Evolutionary conservation across 2,329 filamentous ascomycete species (phyloP).

Genomic region (Fusarium mundagurra): DNA sequence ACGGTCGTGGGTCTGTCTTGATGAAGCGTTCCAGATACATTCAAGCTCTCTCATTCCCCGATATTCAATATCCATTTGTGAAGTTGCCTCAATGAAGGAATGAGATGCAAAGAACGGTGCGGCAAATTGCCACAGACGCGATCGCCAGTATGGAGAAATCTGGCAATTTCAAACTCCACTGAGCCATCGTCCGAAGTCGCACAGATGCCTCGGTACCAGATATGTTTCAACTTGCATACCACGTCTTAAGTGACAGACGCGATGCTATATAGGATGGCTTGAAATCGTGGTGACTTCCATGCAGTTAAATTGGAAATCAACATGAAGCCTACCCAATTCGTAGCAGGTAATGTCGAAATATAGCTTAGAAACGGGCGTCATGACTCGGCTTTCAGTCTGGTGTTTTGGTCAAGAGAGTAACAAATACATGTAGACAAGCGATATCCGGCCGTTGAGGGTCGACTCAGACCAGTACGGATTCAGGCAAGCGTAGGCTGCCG

Average conservation of each 20-base stretch:
- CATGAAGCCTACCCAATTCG: not conserved
- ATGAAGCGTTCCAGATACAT: conserved; percentile 36
- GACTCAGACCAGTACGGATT: not conserved
- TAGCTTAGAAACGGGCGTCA: not conserved
- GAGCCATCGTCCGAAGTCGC: conserved; percentile 23
- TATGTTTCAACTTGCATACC: not conserved
- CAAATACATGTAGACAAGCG: not conserved
- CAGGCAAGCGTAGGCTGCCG: conserved; percentile 5
- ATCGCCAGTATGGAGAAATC: conserved; percentile 6
- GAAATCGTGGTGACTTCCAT: not conserved
- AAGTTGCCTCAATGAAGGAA: conserved; percentile 2
- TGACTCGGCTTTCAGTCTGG: conserved; percentile 13
- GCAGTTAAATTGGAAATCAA: not conserved
- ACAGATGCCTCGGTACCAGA: conserved; percentile 3
- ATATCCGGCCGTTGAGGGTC: conserved; percentile 10
- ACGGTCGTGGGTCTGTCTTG: conserved; percentile 32
- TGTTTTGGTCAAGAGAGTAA: not conserved
- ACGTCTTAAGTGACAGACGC: not conserved
- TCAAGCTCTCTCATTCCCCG: conserved; percentile 19
- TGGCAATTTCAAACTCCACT: conserved; percentile 21
- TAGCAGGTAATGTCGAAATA: not conserved
- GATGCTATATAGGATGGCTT: not conserved
- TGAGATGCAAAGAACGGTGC: not conserved
- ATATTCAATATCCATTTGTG: conserved; percentile 22
- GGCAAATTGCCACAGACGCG: conserved; percentile 18